Conservation (phyloP, 2,329 filamentous ascomycete species). For the Albophoma yamanashiensis region DNA sequence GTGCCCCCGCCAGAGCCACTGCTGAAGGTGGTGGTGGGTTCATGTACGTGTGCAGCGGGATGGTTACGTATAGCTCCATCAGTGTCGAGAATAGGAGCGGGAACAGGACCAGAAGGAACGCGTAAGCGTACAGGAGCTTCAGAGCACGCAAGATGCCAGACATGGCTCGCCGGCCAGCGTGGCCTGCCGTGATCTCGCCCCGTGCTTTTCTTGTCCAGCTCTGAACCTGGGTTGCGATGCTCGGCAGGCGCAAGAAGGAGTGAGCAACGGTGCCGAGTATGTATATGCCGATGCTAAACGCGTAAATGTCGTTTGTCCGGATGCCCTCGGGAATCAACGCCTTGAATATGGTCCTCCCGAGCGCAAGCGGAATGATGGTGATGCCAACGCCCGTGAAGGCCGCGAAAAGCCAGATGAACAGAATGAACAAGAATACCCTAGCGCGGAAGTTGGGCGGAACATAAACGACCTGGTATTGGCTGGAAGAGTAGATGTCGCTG, state of each 20-base stretch:
- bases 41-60: conserved; percentile 77
- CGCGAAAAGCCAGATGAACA: conserved; percentile 88
- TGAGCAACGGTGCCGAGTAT: conserved; percentile 62
- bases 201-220: conserved; percentile 15
- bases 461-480: conserved; percentile 62
- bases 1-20: conserved; percentile 10
- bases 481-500: conserved; percentile 40
- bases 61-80: conserved; percentile 78
- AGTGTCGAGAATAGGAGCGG: conserved; percentile 71
- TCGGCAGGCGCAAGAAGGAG: conserved; percentile 39
- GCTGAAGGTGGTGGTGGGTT: conserved; percentile 29
- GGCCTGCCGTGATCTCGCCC: conserved; percentile 11
- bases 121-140: conserved; percentile 62
- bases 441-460: conserved; percentile 75
- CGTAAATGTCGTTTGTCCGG: conserved; percentile 88
- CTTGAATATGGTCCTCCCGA: conserved; percentile 72
- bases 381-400: conserved; percentile 75
- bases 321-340: conserved; percentile 59
- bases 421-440: conserved; percentile 75
- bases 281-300: conserved; percentile 85
- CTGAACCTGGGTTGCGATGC: conserved; percentile 22
- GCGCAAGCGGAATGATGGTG: conserved; percentile 76
- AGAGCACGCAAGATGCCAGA: conserved; percentile 19
- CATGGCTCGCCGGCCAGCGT: conserved; percentile 13
- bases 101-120: conserved; percentile 64